Conservation (phyloP, 1,139 yeast genomes). For the Blastobotrys indianensis region DNA sequence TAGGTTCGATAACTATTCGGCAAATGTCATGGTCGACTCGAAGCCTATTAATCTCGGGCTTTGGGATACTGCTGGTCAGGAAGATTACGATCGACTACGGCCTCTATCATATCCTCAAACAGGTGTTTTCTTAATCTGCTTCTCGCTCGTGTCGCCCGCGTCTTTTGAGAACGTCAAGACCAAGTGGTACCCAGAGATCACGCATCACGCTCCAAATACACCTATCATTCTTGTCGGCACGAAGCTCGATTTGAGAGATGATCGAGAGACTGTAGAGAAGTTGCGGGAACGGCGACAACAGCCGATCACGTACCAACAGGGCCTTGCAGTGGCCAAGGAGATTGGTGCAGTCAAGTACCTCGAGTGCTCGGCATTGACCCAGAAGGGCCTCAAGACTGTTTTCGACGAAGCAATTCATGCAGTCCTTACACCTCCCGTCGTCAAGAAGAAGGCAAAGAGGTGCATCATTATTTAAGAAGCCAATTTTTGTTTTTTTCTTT, state of each 20-base stretch:
- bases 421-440: slow-evolving; percentile 51
- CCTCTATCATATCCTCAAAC: slow-evolving; percentile 93
- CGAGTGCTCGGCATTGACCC: slow-evolving; percentile 94
- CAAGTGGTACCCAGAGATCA: slow-evolving; percentile 83
- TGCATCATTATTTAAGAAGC: slow-evolving; percentile 60
- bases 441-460: slow-evolving; percentile 42
- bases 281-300: slow-evolving; percentile 55
- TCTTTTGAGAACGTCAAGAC: slow-evolving; percentile 67
- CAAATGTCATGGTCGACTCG: slow-evolving; percentile 78
- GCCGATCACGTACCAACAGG: slow-evolving; percentile 62
- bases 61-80: slow-evolving; percentile 99
- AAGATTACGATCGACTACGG: slow-evolving; percentile 85
- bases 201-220: slow-evolving; percentile 79
- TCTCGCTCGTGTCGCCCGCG: slow-evolving; percentile 77
- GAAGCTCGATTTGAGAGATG: slow-evolving; percentile 78
- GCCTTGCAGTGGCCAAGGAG: slow-evolving; percentile 61
- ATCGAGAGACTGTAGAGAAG: slow-evolving; percentile 67
- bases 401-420: slow-evolving; percentile 76
- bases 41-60: slow-evolving; percentile 77
- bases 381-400: slow-evolving; percentile 66
- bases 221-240: slow-evolving; percentile 81
- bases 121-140: slow-evolving; percentile 81
- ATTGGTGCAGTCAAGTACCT: slow-evolving; percentile 65
- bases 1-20: slow-evolving; percentile 75
- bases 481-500: neutral